phyloP scores from a whole-genome alignment of 768 basidiomycete genomes.

The Kwoniella dendrophila region DNA sequence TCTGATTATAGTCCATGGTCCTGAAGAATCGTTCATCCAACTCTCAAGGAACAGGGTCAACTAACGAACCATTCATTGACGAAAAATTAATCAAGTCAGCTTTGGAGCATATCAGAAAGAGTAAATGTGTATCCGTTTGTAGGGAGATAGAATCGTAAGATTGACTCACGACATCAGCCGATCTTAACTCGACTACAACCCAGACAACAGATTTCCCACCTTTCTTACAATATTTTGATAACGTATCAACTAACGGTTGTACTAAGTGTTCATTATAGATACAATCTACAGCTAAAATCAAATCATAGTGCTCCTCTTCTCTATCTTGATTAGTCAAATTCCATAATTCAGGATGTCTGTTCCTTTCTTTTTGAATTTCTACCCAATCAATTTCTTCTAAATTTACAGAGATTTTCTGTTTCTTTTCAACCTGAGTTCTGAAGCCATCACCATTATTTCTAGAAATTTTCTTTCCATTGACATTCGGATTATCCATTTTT shows the following conservation, averaged over 20 bases:
- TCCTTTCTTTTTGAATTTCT: conserved; percentile 25
- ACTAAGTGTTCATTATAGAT: conserved; percentile 54
- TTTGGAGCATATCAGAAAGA: neutral
- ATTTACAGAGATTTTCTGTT: conserved; percentile 10
- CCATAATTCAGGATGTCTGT: conserved; percentile 7
- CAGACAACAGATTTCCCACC: conserved; percentile 41
- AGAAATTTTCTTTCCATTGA: neutral
- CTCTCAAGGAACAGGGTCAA: conserved; percentile 40
- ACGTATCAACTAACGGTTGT: conserved; percentile 47
- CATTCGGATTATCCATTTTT: neutral
- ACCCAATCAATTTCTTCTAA: conserved; percentile 53
- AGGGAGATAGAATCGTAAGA: neutral
- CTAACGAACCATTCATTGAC: no score
- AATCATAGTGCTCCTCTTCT: conserved; percentile 27
- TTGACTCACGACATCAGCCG: conserved; percentile 49
- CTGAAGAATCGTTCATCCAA: conserved; percentile 38
- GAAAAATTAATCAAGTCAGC: neutral
- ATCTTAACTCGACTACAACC: conserved; percentile 53
- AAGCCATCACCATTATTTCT: neutral
- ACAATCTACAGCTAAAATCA: conserved; percentile 52
- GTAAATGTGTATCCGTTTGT: neutral
- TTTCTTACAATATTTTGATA: conserved; percentile 35
- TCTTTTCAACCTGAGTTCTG: neutral
- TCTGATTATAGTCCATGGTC: conserved; percentile 43
- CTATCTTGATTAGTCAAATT: neutral